These are phyloP conservation scores for Penicillium sp. DNA, from an alignment of 2,329 filamentous ascomycete genomes.

Conservation along the genomic window DNA sequence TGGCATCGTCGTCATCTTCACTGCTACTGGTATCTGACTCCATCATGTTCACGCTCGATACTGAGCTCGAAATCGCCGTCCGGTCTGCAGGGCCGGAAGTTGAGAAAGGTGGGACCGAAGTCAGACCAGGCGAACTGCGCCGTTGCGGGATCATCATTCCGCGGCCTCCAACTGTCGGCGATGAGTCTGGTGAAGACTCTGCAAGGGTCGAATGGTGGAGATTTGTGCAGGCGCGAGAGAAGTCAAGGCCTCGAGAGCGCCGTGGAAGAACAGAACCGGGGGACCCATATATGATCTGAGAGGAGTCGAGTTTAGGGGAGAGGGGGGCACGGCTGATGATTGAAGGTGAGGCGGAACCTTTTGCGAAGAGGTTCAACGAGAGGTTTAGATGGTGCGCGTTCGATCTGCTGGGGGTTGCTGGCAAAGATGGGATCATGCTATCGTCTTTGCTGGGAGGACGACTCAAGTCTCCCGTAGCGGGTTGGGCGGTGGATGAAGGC, in stretches of 20 bases:
- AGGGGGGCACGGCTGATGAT: constrained; percentile 69
- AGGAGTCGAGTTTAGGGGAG: constrained; percentile 84
- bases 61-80: constrained; percentile 76
- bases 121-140: constrained; percentile 66
- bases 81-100: constrained; percentile 73
- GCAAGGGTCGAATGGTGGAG: constrained; percentile 94
- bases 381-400: constrained; percentile 68
- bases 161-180: constrained; percentile 79
- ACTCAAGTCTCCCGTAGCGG: constrained; percentile 60
- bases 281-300: constrained; percentile 78
- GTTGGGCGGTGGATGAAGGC: constrained; percentile 63
- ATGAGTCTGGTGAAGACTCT: constrained; percentile 88
- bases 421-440: constrained; percentile 59
- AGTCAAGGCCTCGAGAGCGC: constrained; percentile 88
- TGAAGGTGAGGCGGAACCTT: constrained; percentile 56
- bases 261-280: constrained; percentile 87
- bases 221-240: constrained; percentile 89
- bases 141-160: constrained; percentile 65
- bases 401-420: constrained; percentile 75
- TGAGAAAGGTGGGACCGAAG: constrained; percentile 69
- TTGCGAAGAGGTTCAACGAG: constrained; percentile 71
- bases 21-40: constrained; percentile 78
- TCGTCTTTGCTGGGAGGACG: constrained; percentile 71
- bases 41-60: constrained; percentile 79
- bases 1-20: constrained; percentile 64